A percentile compares a stretch with the other conserved stretches of the same genome.
phyloP scores from a whole-genome alignment of 352 stramenopile genomes.

The Globisporangium okanoganense region DNA sequence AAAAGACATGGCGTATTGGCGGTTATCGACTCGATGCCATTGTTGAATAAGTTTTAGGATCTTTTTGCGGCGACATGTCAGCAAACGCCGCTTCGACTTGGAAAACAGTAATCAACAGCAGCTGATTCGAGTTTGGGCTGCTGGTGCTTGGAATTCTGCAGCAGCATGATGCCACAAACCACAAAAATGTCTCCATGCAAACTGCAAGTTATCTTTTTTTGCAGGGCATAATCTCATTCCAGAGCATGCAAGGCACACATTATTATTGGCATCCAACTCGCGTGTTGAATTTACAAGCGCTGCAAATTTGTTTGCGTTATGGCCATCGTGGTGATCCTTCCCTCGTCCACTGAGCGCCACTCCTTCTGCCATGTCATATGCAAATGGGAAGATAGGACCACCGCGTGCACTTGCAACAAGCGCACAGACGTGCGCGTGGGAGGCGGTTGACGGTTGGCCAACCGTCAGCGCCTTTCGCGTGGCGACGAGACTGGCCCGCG shows the following conservation, averaged over 20 bases:
- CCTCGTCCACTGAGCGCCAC: constrained; percentile 1
- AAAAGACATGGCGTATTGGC: too few relatives aligned
- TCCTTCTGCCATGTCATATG: constrained; percentile 3
- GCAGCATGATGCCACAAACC: too few relatives aligned
- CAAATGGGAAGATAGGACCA: background rate
- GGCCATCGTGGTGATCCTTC: background rate
- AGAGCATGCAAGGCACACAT: too few relatives aligned
- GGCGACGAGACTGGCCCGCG: background rate
- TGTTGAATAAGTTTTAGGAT: background rate
- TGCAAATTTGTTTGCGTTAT: background rate
- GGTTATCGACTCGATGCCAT: too few relatives aligned
- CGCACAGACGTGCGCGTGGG: background rate
- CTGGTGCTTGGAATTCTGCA: background rate
- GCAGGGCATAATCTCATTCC: too few relatives aligned
- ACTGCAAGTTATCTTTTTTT: too few relatives aligned
- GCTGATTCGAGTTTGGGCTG: background rate
- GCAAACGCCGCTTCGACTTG: background rate
- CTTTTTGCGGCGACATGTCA: too few relatives aligned
- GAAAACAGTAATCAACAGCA: background rate
- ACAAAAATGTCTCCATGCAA: too few relatives aligned
- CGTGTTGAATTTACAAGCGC: too few relatives aligned
- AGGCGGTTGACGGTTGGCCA: background rate
- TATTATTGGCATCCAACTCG: too few relatives aligned
- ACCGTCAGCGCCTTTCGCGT: background rate
- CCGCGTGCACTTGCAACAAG: constrained; percentile 2